phyloP scores from a whole-genome alignment of 148 eudicot genomes.

The Nepenthes gracilis region DNA sequence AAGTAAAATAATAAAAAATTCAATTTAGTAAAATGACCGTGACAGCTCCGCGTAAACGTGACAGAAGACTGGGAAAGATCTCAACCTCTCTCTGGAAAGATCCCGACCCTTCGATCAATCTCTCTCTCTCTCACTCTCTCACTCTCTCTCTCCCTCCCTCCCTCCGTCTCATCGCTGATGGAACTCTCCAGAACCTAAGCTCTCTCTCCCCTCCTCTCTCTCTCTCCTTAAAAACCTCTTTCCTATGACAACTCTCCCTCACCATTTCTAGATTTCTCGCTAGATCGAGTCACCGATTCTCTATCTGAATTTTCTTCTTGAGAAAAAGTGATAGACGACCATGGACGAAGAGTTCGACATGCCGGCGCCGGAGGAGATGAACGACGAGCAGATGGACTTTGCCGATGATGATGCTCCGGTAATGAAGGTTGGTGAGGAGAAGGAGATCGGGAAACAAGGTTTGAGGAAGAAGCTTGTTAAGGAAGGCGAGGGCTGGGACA shows the following conservation, averaged over 20 bases:
- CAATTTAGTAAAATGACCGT: too few species aligned
- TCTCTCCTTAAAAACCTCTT: constrained; percentile 4
- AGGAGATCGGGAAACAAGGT: constrained; percentile 63
- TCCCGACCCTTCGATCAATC: constrained; percentile 2
- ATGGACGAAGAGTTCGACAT: constrained; percentile 77
- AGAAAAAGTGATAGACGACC: neutral
- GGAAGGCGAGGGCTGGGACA: constrained; percentile 82
- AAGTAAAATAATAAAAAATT: too few species aligned
- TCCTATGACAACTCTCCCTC: neutral
- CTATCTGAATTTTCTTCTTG: neutral
- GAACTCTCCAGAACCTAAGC: constrained; percentile 29
- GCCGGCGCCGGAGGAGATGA: constrained; percentile 31
- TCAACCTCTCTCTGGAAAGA: constrained; percentile 4
- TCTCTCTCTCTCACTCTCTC: constrained; percentile 2
- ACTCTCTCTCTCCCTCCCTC: constrained; percentile 1
- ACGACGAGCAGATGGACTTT: constrained; percentile 37
- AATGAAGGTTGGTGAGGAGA: constrained; percentile 83
- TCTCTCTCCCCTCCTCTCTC: neutral
- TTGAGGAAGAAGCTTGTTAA: constrained; percentile 88
- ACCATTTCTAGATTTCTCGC: constrained; percentile 8
- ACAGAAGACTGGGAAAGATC: too few species aligned
- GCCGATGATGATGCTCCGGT: constrained; percentile 20
- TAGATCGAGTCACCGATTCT: too few species aligned
- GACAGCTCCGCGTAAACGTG: too few species aligned
- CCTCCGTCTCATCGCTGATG: neutral